Conservation (phyloP, 257 asterid genomes). For the Plantago elongata region DNA sequence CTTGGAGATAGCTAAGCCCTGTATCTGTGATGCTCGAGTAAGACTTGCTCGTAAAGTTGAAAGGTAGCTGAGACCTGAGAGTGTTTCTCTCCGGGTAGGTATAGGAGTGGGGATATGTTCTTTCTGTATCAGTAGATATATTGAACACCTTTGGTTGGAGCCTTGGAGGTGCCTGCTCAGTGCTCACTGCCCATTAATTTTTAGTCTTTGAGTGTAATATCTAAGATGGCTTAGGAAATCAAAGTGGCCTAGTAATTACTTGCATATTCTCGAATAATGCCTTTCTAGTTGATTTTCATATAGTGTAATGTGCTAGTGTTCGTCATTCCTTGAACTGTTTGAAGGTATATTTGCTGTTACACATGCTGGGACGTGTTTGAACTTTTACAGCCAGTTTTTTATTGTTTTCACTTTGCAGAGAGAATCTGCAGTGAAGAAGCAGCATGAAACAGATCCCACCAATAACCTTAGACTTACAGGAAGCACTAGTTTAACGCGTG, state of each 20-base stretch:
- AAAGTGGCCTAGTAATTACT: no score
- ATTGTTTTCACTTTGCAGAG: constrained; percentile 38
- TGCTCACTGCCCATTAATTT: no score
- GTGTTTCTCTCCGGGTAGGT: no score
- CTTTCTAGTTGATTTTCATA: background rate
- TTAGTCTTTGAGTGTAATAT: no score
- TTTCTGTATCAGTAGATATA: no score
- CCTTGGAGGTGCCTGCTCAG: no score
- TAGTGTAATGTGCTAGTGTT: background rate
- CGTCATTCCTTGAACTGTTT: background rate
- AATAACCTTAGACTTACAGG: constrained; percentile 29
- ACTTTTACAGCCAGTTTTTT: background rate
- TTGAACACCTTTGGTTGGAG: no score
- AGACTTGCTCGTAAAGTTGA: background rate
- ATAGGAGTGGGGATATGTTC: no score
- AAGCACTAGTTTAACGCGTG: constrained; percentile 20
- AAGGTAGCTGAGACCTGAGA: no score
- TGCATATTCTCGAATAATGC: no score
- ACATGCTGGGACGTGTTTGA: background rate
- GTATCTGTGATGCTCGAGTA: background rate
- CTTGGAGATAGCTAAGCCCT: no score
- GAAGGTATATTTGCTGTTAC: background rate
- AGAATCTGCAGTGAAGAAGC: constrained; percentile 75
- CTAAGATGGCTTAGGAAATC: no score
- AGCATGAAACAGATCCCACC: constrained; percentile 36